phyloP scores from a whole-genome alignment of 2,329 filamentous ascomycete species.

The Nigrospora sphaerica region DNA sequence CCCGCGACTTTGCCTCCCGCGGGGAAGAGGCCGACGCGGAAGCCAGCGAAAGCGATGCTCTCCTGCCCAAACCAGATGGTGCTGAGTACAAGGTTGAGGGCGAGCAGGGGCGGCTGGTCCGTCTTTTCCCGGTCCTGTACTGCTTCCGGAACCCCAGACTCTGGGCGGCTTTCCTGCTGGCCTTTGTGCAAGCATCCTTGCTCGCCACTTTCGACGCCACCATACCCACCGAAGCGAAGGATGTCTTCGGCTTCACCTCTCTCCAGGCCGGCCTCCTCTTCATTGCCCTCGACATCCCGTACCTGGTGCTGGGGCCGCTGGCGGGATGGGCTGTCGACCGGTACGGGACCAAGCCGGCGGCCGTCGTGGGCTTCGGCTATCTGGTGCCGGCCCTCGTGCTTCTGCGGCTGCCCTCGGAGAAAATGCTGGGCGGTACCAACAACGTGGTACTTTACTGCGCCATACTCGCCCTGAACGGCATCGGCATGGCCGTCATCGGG shows the following conservation, averaged over 20 bases:
- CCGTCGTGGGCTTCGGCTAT: conserved; percentile 38
- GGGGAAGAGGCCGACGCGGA: conserved; percentile 12
- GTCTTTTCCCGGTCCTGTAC: conserved; percentile 38
- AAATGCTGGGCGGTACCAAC: conserved; percentile 11
- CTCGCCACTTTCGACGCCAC: conserved; percentile 30
- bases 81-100: conserved; percentile 32
- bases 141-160: conserved; percentile 31
- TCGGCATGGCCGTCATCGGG: conserved; percentile 45
- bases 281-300: conserved; percentile 26
- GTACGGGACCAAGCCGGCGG: conserved; percentile 24
- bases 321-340: conserved; percentile 28
- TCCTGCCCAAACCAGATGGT: conserved; percentile 28
- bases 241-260: conserved; percentile 27
- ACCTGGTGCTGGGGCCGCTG: conserved; percentile 24
- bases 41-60: conserved; percentile 27
- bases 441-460: conserved; percentile 17
- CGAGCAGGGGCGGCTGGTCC: conserved; percentile 29
- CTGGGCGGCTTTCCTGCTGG: conserved; percentile 27
- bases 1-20: conserved; percentile 9
- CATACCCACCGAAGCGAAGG: conserved; percentile 26
- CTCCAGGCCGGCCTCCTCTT: conserved; percentile 28
- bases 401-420: conserved; percentile 48
- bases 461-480: conserved; percentile 33
- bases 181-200: conserved; percentile 34
- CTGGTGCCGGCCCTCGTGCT: conserved; percentile 52